Percentiles rank a stretch among this genome's conserved stretches.
These are phyloP conservation scores for Rhexocercosporidium sp. DNA, from an alignment of 2,329 filamentous ascomycete species.

Conservation along the genomic window DNA sequence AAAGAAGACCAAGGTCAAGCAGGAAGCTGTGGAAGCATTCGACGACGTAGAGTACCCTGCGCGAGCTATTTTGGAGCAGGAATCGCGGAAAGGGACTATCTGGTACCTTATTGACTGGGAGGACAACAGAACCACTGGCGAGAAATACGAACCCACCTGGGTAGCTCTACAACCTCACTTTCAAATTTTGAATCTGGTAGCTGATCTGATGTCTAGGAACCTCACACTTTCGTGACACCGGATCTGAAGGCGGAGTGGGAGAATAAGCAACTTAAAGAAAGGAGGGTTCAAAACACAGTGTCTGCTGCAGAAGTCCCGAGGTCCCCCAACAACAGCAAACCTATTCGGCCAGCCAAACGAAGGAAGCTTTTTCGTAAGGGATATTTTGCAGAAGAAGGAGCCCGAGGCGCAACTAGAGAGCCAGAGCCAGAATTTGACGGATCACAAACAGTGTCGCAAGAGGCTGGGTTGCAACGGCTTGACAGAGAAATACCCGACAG, in stretches of 20 bases:
- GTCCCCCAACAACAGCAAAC: conserved; percentile 25
- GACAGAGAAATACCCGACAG: conserved; percentile 36
- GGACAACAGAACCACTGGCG: conserved; percentile 54
- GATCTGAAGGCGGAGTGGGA: conserved; percentile 11
- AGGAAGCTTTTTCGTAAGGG: conserved; percentile 13
- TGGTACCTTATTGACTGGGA: conserved; percentile 62
- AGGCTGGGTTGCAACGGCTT: not conserved
- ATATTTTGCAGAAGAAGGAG: not conserved
- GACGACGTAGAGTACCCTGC: not conserved
- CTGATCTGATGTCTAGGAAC: conserved; percentile 15
- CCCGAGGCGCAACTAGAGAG: not conserved
- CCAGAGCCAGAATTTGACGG: conserved; percentile 14
- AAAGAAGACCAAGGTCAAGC: not conserved
- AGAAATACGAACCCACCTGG: conserved; percentile 57
- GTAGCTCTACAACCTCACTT: conserved; percentile 42
- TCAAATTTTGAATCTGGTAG: not conserved
- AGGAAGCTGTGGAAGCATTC: not conserved
- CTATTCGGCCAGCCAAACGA: conserved; percentile 29
- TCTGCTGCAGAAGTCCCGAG: not conserved
- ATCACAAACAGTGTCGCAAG: conserved; percentile 23
- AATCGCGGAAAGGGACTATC: not conserved
- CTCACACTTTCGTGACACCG: not conserved
- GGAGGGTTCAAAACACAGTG: not conserved
- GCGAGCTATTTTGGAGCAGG: conserved; percentile 2
- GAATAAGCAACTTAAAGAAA: not conserved